Percentiles rank a stretch among this genome's conserved stretches.
Evolutionary conservation across 345 rosid species (phyloP).

Genomic region (Acer saccharum): DNA sequence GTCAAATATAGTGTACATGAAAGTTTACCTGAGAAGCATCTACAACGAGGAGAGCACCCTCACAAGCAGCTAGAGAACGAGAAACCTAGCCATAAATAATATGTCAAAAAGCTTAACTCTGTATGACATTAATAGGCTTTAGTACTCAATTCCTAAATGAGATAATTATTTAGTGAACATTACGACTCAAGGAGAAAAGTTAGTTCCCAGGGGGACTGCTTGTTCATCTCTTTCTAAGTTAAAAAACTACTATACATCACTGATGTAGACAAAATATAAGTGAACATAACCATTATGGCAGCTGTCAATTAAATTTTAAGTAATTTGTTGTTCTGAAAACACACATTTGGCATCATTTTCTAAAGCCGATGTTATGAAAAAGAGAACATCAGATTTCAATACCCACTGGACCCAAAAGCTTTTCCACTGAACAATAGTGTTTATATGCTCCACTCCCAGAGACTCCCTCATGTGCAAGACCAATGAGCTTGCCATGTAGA

Average conservation of each 20-base stretch:
- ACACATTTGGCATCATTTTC: background rate
- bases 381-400: background rate
- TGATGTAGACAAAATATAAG: background rate
- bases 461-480: background rate
- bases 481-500: background rate
- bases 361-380: background rate
- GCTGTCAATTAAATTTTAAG: background rate
- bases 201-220: background rate
- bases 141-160: background rate
- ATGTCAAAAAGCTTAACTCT: background rate
- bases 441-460: background rate
- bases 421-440: background rate
- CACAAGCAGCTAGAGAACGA: slow-evolving; percentile 99
- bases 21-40: slow-evolving; percentile 96
- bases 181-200: background rate
- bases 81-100: slow-evolving; percentile 61
- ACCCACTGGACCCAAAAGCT: background rate
- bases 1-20: slow-evolving; percentile 1
- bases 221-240: background rate
- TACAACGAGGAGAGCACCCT: slow-evolving; percentile 99
- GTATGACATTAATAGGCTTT: background rate
- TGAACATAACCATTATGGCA: background rate
- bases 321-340: background rate
- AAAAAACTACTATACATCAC: background rate
- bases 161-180: background rate